These are phyloP conservation scores for Blastomyces parvus DNA, from an alignment of 2,329 filamentous ascomycete species.

Conservation along the genomic window DNA sequence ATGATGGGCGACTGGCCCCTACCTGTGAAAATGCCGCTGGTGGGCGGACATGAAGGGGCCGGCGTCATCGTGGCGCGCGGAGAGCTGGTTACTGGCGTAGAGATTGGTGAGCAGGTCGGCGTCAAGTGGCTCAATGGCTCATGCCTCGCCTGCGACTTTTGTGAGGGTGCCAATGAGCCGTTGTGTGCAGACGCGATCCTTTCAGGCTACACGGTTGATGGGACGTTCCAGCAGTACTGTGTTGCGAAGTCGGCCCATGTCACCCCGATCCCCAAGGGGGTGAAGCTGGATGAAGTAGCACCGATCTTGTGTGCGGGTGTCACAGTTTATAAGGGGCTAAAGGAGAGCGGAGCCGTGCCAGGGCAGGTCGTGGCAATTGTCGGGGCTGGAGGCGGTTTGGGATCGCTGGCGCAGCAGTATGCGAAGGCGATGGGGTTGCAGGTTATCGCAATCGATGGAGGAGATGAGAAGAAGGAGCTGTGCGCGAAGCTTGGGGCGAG, in stretches of 20 bases:
- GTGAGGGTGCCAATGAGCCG: slow-evolving; percentile 69
- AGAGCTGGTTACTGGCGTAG: slow-evolving; percentile 63
- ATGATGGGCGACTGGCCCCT: slow-evolving; percentile 87
- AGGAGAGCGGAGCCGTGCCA: slow-evolving; percentile 65
- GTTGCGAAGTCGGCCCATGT: slow-evolving; percentile 80
- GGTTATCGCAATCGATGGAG: slow-evolving; percentile 71
- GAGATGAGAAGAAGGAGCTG: slow-evolving; percentile 68
- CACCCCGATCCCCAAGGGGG: slow-evolving; percentile 68
- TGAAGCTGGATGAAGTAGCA: slow-evolving; percentile 64
- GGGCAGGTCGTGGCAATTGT: slow-evolving; percentile 76
- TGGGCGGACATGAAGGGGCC: slow-evolving; percentile 72
- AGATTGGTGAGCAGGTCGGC: slow-evolving; percentile 76
- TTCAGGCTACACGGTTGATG: slow-evolving; percentile 88
- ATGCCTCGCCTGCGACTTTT: slow-evolving; percentile 76
- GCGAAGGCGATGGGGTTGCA: slow-evolving; percentile 81
- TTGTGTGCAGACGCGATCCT: slow-evolving; percentile 66
- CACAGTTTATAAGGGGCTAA: slow-evolving; percentile 85
- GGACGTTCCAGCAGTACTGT: slow-evolving; percentile 86
- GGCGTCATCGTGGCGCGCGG: slow-evolving; percentile 75
- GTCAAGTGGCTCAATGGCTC: slow-evolving; percentile 90
- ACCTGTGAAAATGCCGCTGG: slow-evolving; percentile 68
- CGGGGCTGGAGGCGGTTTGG: slow-evolving; percentile 75
- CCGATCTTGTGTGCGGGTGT: slow-evolving; percentile 78
- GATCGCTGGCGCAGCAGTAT: slow-evolving; percentile 73
- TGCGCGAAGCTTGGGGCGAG: slow-evolving; percentile 57